Base-by-base conservation (phyloP, 768 basidiomycete species). In the Lentinula sp. region DNA sequence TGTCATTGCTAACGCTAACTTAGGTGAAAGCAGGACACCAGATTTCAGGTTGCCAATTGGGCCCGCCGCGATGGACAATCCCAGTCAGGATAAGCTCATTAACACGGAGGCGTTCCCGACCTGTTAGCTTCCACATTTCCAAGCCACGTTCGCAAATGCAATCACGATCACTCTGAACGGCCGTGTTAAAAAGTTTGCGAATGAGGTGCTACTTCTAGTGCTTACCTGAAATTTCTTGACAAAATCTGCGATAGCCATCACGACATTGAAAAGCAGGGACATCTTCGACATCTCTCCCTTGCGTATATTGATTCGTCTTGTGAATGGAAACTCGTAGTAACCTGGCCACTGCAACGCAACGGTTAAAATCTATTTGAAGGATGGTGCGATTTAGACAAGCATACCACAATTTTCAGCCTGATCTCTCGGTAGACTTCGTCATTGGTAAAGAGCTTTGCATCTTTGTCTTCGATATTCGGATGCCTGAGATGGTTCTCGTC, bases 311-410 rank as follows among this genome's bases (percentile, higher is more conserved):
- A 80, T 63, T 5, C 76, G 75, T 63, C 74, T 77, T 65, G 76
- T 71, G 34, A 72, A 69, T 0, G 75, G 71, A 51, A 72, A 65
- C n/a, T 62, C 54, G 21, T 70, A 69, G 67, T 82, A 82, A 1
- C 81, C 81, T 5, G 81, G 80, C 81, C 80, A 82, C 81, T 81
- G 60, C 52, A 54, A 37, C 32, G 21, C 3, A 49, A 31, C 4
- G 35, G 5, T 23, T 6, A 51, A 4, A 1, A 13, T 21, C 10
- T 9, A 5, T 45, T 2, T 4, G 1, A 6, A 39, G 9, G 9
- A 42, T 21, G 3, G 40, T n/a, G 9, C 15, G 13, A 43, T 13
- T 13, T 56, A 1, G 16, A 1, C 7, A 21, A 2, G 18, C 68
- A 40, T 67, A 74, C 73, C 4, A 61, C 61, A 9, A 71, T 51